Base-by-base conservation (phyloP, 805 yeast genomes). In the Barnettozyma pratensis region DNA sequence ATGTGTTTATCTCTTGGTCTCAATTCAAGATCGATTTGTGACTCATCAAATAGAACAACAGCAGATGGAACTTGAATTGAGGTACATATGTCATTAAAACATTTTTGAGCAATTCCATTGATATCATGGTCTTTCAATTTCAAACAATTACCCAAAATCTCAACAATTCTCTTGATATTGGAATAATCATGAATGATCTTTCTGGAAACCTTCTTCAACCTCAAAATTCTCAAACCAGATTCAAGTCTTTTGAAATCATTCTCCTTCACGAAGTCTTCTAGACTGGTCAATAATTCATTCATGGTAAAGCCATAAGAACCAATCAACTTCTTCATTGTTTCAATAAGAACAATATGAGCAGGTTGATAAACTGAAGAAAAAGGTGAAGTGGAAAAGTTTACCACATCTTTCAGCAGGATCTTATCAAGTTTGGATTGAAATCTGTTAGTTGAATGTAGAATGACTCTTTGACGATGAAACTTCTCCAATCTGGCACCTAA, bases 401-500 rank as follows among this genome's bases (percentile, higher is more conserved):
- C 79, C 7, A 91, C 70, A 62, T 89, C 95, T 43, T 71, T 73
- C 37, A 94, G 63, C 37, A 94, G 65, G 2, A 70, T 46, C 47
- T 72, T 76, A 53, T 90, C 97, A 8, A 84, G 61, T 7, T 74
- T 76, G 0, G 88, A 77, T 57, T 87, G 87, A 6, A 81, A 69
- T 52, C 96, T 74, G 4, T 86, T 81, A 0, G 92, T 85, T 0
- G 89, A 77, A 57, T 83, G 87, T 36, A 87, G 72, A 1, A 80
- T 70, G 28, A 85, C 78, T 55, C 98, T 77, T 55, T 85, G 82
- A 62, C 80, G 79, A 55, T 91, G 97, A 53, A 81, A 85, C 12
- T 82, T 69, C 47, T 82, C 85, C 11, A 89, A 72, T 47, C 96
- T 75, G 0, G 87, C 79, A 3, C 87, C 95, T n/a, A 89, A 62